Conservation (phyloP, 2,329 filamentous ascomycete species). For the Colletotrichum trifolii region DNA sequence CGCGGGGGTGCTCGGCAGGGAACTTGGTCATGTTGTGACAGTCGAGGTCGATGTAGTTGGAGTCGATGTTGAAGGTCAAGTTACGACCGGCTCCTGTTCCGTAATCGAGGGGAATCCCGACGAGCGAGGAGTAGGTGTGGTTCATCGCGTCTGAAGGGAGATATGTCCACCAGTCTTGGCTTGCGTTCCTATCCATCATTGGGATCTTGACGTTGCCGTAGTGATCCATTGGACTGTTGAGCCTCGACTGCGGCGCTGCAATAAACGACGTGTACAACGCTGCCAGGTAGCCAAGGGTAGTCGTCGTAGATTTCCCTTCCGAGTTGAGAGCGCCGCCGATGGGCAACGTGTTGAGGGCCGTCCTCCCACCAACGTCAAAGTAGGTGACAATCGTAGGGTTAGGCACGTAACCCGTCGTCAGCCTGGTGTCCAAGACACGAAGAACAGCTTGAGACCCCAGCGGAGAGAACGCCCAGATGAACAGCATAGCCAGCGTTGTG, state of each 20-base stretch:
- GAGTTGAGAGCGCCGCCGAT: neutral
- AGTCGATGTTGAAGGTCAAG: constrained; percentile 16
- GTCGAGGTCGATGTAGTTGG: constrained; percentile 16
- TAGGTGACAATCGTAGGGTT: neutral
- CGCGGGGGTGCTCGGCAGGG: neutral
- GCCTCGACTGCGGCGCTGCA: constrained; percentile 37
- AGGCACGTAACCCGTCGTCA: neutral
- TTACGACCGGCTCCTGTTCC: neutral
- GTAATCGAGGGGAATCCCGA: constrained; percentile 10
- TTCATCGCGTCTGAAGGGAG: neutral
- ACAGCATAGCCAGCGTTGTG: constrained; percentile 39
- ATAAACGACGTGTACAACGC: constrained; percentile 37
- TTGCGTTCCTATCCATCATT: constrained; percentile 8
- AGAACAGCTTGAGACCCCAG: constrained; percentile 44
- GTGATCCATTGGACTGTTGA: constrained; percentile 38
- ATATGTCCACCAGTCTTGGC: neutral
- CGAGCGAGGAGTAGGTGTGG: neutral
- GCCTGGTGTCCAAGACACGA: constrained; percentile 21
- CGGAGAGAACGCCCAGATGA: constrained; percentile 45
- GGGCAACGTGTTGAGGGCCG: neutral
- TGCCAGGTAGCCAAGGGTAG: neutral
- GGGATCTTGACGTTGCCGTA: constrained; percentile 46
- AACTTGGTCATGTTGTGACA: constrained; percentile 21
- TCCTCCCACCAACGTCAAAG: neutral
- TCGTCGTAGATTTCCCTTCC: neutral